Evolutionary conservation across 192 early-diverging fungal species (phyloP).

Genomic region (Cladochytrium replicatum): DNA sequence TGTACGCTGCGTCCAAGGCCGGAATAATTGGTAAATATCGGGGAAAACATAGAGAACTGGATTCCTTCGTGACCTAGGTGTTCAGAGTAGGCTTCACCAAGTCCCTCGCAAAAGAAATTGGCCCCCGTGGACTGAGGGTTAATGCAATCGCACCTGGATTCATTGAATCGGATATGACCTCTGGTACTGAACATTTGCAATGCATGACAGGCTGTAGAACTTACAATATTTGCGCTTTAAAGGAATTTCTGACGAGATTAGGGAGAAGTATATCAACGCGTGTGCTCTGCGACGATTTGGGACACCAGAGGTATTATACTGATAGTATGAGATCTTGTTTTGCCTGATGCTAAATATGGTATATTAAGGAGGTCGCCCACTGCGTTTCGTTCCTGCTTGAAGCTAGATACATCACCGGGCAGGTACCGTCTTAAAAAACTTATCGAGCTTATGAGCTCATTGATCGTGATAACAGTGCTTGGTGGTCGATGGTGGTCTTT

Average conservation of each 20-base stretch:
- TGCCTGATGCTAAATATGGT: neutral
- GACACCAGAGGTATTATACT: conserved; percentile 23
- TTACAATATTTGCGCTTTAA: neutral
- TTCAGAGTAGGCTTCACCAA: conserved; percentile 67
- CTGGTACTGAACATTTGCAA: conserved; percentile 23
- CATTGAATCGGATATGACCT: conserved; percentile 72
- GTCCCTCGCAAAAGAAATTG: conserved; percentile 72
- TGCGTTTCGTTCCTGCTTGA: conserved; percentile 47
- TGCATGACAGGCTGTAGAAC: neutral
- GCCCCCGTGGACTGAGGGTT: conserved; percentile 56
- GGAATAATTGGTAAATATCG: conserved; percentile 61
- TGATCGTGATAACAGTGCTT: conserved; percentile 8
- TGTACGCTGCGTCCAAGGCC: conserved; percentile 79
- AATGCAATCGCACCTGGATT: conserved; percentile 83
- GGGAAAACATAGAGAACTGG: neutral
- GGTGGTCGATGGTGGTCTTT: conserved; percentile 34
- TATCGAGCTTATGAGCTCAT: conserved; percentile 2
- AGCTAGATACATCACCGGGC: conserved; percentile 54
- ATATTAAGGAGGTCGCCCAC: conserved; percentile 42
- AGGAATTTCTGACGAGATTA: conserved; percentile 31
- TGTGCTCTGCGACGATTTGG: conserved; percentile 52
- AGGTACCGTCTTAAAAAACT: conserved; percentile 15
- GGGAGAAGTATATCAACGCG: conserved; percentile 24
- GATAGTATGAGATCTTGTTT: neutral
- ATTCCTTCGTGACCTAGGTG: neutral